Evolutionary conservation across 2,329 filamentous ascomycete genomes (phyloP), one percentile per base, ranked within the genome.

Genomic region (Colletotrichum paranaense): DNA sequence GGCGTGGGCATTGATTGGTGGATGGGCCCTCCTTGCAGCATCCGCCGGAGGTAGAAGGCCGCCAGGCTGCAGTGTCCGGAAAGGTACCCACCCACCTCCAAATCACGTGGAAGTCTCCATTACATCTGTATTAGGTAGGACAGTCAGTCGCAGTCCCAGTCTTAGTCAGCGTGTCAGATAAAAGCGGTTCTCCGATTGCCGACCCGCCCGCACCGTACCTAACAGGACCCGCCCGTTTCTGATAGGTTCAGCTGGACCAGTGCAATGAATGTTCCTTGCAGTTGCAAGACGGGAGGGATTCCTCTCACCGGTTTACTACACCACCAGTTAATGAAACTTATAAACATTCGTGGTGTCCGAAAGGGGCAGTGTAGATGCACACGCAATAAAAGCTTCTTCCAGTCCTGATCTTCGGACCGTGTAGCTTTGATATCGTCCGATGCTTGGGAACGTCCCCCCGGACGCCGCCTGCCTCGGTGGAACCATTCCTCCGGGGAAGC

Each of bases 1-100:
- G 56, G n/a, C 38, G 35, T 19, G 56, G 22, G 67, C 70, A 73
- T 70, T 73, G 56, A 73, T 73, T 73, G 70, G 70, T 70, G 60
- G 56, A 59, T 35, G 53, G 55, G 42, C 30, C 26, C 55, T 73
- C 70, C 70, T 55, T 73, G 66, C 59, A 73, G 53, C 66, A 24
- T n/a, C 30, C 16, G 30, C 22, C 30, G 62, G 32, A 56, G 7
- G 14, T 28, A 42, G 53, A 46, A 16, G 22, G 26, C 35, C 19
- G n/a, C 42, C 60, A 70, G 60, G 55, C 67, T 70, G 38, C 60
- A 52, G 42, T 52, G 28, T 57, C 59, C 30, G 67, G 35, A 9
- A 12, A 14, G 6, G 60, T 42, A 53, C 5, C 62, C 46, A 32
- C 28, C 19, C 0, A 16, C 3, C 28, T 24, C 5, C n/a, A 11